phyloP scores from a whole-genome alignment of 1,284 basidiomycete genomes.

The Ustilago lituana region DNA sequence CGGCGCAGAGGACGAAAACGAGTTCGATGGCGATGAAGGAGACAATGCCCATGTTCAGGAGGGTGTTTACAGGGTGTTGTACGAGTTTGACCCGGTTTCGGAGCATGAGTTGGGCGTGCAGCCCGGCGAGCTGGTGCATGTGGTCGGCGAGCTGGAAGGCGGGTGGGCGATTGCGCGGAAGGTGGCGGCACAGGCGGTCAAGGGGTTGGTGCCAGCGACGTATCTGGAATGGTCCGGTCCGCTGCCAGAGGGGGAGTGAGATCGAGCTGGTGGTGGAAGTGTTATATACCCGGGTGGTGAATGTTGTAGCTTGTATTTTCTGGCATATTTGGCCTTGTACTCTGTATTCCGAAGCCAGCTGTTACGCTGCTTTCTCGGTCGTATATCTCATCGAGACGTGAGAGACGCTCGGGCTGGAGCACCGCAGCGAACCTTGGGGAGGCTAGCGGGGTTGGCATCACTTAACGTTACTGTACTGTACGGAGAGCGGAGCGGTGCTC shows the following conservation, averaged over 20 bases:
- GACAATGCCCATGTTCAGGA: constrained; percentile 27
- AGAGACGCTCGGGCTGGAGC: too few relatives aligned
- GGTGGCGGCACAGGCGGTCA: constrained; percentile 17
- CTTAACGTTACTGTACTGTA: too few relatives aligned
- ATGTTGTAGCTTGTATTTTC: constrained; percentile 1
- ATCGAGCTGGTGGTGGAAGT: too few relatives aligned
- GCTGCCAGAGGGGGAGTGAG: constrained; percentile 7
- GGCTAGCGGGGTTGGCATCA: too few relatives aligned
- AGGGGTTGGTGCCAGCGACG: constrained; percentile 47
- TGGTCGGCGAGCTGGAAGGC: constrained; percentile 51
- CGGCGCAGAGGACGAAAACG: constrained; percentile 44
- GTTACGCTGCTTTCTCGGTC: too few relatives aligned
- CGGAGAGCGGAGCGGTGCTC: too few relatives aligned
- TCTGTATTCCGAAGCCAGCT: background rate
- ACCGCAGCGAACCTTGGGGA: too few relatives aligned
- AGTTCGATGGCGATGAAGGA: constrained; percentile 45
- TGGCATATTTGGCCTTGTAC: constrained; percentile 1
- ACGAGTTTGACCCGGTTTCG: constrained; percentile 49
- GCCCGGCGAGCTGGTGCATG: constrained; percentile 41
- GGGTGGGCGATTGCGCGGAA: constrained; percentile 55
- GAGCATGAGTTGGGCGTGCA: constrained; percentile 50
- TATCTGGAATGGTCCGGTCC: constrained; percentile 46
- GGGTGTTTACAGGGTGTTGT: constrained; percentile 53
- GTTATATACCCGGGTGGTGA: constrained; percentile 6
- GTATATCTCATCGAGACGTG: too few relatives aligned